Evolutionary conservation across 495 filamentous ascomycete genomes (phyloP).

Genomic region (Margaritispora aquatica): DNA sequence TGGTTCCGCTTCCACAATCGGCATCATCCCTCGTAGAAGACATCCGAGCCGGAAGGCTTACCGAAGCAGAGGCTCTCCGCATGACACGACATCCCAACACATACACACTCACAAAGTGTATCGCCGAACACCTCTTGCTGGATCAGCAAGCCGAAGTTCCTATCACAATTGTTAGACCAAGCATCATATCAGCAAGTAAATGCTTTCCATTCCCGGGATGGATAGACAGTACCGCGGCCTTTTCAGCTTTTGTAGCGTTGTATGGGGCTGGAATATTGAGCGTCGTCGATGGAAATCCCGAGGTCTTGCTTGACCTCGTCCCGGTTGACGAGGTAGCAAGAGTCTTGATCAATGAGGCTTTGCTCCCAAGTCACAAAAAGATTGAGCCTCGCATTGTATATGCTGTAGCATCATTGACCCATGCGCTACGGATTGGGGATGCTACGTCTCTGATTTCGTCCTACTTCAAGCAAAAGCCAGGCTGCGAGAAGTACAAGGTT

Average conservation of each 20-base stretch:
- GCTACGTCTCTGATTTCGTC: background rate
- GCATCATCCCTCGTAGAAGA: background rate
- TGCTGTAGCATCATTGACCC: background rate
- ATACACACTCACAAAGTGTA: slow-evolving; percentile 9
- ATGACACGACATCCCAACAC: slow-evolving; percentile 8
- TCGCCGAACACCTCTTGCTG: slow-evolving; percentile 8
- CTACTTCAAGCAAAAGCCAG: background rate
- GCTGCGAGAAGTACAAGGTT: background rate
- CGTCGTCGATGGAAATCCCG: background rate
- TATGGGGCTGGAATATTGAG: background rate
- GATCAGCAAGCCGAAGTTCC: background rate
- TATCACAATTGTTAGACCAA: slow-evolving; percentile 11
- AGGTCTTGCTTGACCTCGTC: background rate
- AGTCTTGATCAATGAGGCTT: slow-evolving; percentile 1
- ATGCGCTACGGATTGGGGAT: background rate
- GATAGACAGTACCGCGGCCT: slow-evolving; percentile 7
- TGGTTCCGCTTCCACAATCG: background rate
- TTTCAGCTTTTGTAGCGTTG: background rate
- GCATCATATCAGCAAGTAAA: slow-evolving; percentile 11
- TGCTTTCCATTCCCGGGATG: slow-evolving; percentile 10
- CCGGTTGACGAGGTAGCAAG: slow-evolving; percentile 1
- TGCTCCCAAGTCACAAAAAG: background rate
- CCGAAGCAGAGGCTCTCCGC: background rate
- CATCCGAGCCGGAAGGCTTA: background rate
- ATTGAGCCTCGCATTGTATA: background rate